Percentiles rank a stretch among this genome's conserved stretches.
Conservation (phyloP, 805 yeast genomes). For the Jamesozyma hellenica region DNA sequence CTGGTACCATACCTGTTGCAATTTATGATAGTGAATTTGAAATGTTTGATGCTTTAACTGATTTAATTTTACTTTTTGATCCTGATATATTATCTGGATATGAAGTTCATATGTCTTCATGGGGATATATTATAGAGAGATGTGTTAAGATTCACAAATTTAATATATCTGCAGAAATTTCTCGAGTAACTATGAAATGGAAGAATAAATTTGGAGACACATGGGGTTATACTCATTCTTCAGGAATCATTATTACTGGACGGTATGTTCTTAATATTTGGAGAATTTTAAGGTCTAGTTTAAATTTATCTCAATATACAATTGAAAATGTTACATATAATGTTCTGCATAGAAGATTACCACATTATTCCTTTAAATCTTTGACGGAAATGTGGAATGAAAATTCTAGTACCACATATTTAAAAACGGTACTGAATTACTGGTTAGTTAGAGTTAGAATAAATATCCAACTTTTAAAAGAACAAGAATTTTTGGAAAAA, state of each 20-base stretch:
- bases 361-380: constrained; percentile 43
- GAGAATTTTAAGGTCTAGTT: constrained; percentile 59
- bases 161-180: constrained; percentile 48
- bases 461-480: constrained; percentile 38
- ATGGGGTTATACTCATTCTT: constrained; percentile 77
- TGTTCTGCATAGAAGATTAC: constrained; percentile 54
- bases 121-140: constrained; percentile 84
- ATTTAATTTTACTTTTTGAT: constrained; percentile 52
- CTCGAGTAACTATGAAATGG: constrained; percentile 45
- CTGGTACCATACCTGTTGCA: constrained; percentile 27
- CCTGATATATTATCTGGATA: constrained; percentile 86
- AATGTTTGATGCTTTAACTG: constrained; percentile 46
- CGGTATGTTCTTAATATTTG: constrained; percentile 79
- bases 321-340: constrained; percentile 69
- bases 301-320: constrained; percentile 56
- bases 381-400: constrained; percentile 40
- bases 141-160: constrained; percentile 35
- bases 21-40: constrained; percentile 45
- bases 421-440: constrained; percentile 39
- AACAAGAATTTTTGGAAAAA: constrained; percentile 56
- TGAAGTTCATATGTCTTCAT: constrained; percentile 68
- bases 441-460: constrained; percentile 35
- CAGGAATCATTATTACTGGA: constrained; percentile 62
- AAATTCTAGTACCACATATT: constrained; percentile 16
- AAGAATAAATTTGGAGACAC: constrained; percentile 50